A percentile compares a stretch with the other conserved stretches of the same genome.
These are phyloP conservation scores for Eimeria zaria DNA, from an alignment of 169 alveolate genomes.

Conservation along the genomic window DNA sequence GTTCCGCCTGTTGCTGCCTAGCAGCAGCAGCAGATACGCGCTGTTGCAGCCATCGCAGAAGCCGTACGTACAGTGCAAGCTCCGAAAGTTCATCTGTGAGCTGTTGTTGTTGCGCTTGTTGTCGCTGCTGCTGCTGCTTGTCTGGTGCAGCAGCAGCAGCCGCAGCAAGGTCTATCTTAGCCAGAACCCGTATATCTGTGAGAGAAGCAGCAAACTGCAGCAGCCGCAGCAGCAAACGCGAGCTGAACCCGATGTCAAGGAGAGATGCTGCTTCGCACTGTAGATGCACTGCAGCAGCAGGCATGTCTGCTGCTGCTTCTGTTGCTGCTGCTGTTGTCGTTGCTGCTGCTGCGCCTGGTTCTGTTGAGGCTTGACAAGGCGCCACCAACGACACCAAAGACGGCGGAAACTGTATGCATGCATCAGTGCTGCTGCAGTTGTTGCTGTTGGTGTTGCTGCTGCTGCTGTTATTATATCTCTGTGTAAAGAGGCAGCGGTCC, in stretches of 20 bases:
- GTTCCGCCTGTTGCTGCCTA: background rate
- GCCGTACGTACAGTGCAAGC: conserved; percentile 84
- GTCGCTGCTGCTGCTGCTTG: conserved; percentile 32
- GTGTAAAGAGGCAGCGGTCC: conserved; percentile 1
- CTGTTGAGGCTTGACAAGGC: conserved; percentile 39
- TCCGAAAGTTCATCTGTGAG: conserved; percentile 70
- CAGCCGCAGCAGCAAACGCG: conserved; percentile 74
- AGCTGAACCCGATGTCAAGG: conserved; percentile 24
- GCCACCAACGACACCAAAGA: conserved; percentile 46
- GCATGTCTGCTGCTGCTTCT: conserved; percentile 13
- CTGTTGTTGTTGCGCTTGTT: conserved; percentile 23
- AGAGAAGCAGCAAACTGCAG: conserved; percentile 68
- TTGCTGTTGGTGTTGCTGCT: conserved; percentile 28
- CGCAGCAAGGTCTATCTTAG: conserved; percentile 41
- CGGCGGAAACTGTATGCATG: background rate
- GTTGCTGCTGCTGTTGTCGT: conserved; percentile 7
- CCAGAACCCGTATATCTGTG: conserved; percentile 13
- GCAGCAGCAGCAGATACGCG: conserved; percentile 64
- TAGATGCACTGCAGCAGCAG: background rate
- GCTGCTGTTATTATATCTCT: conserved; percentile 14
- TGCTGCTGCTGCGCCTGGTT: conserved; percentile 12
- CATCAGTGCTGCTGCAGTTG: conserved; percentile 7
- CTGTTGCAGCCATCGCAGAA: conserved; percentile 87
- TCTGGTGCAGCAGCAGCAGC: conserved; percentile 41
- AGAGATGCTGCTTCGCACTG: conserved; percentile 56